These are phyloP conservation scores for Exophiala aquamarina DNA, from an alignment of 2,329 filamentous ascomycete species.

Conservation along the genomic window DNA sequence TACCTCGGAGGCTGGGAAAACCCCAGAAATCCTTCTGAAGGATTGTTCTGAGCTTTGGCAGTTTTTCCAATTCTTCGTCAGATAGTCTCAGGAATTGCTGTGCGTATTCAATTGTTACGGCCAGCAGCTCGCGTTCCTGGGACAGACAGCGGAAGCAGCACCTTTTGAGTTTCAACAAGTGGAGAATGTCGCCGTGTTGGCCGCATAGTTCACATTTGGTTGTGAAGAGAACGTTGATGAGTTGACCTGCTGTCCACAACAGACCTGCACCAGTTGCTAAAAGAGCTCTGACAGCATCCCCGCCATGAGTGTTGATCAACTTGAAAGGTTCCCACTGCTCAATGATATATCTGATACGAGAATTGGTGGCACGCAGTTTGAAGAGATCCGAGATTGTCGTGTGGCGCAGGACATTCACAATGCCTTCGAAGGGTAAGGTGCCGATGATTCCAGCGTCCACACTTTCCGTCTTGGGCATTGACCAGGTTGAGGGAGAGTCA, in stretches of 20 bases:
- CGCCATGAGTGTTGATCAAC: conserved; percentile 8
- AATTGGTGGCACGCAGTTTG: conserved; percentile 6
- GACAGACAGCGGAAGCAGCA: conserved; percentile 20
- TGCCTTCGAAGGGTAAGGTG: conserved; percentile 8
- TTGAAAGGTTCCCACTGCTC: conserved; percentile 13
- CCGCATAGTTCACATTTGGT: conserved; percentile 12
- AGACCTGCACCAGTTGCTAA: conserved; percentile 7
- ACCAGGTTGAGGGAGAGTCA: neutral
- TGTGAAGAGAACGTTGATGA: conserved; percentile 11
- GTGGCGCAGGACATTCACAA: conserved; percentile 3
- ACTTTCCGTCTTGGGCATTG: neutral
- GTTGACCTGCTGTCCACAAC: conserved; percentile 11
- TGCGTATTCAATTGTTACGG: conserved; percentile 7
- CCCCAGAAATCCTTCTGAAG: conserved; percentile 17
- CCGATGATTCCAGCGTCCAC: conserved; percentile 5
- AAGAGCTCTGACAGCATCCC: conserved; percentile 10
- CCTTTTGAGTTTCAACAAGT: conserved; percentile 15
- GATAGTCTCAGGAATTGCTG: conserved; percentile 5
- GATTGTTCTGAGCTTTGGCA: conserved; percentile 9
- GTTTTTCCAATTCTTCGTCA: neutral
- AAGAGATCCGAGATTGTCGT: conserved; percentile 7
- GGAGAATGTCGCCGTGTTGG: conserved; percentile 15
- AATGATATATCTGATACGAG: conserved; percentile 8
- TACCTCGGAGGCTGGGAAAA: neutral
- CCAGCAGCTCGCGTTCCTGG: conserved; percentile 17